These are phyloP conservation scores for Aspergillus amoenus DNA, from an alignment of 2,329 filamentous ascomycete genomes.

Conservation along the genomic window DNA sequence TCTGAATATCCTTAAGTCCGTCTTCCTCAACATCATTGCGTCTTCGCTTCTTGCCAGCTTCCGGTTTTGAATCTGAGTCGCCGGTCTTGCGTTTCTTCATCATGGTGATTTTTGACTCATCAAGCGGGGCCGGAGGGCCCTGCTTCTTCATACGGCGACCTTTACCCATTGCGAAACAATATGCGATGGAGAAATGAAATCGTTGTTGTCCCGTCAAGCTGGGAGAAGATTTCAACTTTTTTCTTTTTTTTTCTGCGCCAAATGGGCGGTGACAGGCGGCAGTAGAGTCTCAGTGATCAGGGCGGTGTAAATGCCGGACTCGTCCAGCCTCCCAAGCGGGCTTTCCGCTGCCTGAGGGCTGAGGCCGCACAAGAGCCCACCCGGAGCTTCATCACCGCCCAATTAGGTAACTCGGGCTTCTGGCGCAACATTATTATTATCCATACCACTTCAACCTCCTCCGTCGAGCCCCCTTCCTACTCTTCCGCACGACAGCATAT, in stretches of 20 bases:
- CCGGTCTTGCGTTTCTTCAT: constrained; percentile 81
- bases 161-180: constrained; percentile 68
- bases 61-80: constrained; percentile 57
- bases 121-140: constrained; percentile 77
- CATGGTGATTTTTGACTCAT: constrained; percentile 63
- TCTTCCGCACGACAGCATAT: neutral
- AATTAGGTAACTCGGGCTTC: constrained; percentile 19
- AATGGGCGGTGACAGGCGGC: constrained; percentile 27
- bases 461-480: neutral
- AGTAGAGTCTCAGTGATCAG: constrained; percentile 17
- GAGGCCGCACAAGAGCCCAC: constrained; percentile 4
- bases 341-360: constrained; percentile 9
- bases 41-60: constrained; percentile 66
- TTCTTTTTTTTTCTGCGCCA: constrained; percentile 28
- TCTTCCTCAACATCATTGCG: constrained; percentile 46
- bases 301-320: constrained; percentile 19
- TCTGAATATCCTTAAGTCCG: constrained; percentile 37
- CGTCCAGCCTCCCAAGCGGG: neutral
- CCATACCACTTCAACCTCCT: neutral
- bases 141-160: constrained; percentile 96
- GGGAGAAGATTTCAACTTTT: constrained; percentile 26
- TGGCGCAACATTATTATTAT: neutral
- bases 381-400: constrained; percentile 15
- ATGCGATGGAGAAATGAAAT: constrained; percentile 12
- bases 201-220: constrained; percentile 11